Percentiles rank a stretch among this genome's conserved stretches.
Conservation (phyloP, 768 basidiomycete species). For the Mycena amicta region DNA sequence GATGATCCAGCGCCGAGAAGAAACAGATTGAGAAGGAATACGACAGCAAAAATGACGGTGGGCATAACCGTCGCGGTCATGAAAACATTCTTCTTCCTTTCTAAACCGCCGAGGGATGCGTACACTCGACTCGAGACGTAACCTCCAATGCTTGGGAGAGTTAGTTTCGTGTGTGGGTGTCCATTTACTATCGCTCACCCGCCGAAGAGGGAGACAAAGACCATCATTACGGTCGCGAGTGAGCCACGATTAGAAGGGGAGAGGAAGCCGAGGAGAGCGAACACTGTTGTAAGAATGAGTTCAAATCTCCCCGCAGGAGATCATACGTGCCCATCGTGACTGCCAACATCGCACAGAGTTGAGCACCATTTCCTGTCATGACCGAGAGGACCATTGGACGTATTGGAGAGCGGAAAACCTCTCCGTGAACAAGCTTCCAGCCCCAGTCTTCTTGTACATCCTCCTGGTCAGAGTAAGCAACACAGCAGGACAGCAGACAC, state of each 20-base stretch:
- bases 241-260: conserved; percentile 95
- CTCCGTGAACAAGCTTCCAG: conserved; percentile 97
- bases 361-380: conserved; percentile 88
- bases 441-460: conserved; percentile 98
- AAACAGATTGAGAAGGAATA: conserved; percentile 92
- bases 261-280: conserved; percentile 83
- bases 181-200: conserved; percentile 44
- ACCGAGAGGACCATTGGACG: conserved; percentile 79
- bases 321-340: conserved; percentile 74
- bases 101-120: conserved; percentile 73
- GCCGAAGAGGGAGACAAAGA: conserved; percentile 94
- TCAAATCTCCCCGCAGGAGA: neutral
- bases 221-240: conserved; percentile 90
- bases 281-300: conserved; percentile 8
- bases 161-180: conserved; percentile 3
- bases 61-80: conserved; percentile 88
- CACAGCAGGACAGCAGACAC: neutral
- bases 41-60: conserved; percentile 80
- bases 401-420: conserved; percentile 87
- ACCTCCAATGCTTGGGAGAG: conserved; percentile 68
- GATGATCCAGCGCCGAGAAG: conserved; percentile 84
- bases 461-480: conserved; percentile 51
- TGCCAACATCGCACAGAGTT: conserved; percentile 82
- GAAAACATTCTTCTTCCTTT: conserved; percentile 82
- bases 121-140: conserved; percentile 87